Conservation (phyloP, 2,329 filamentous ascomycete species). For the Calonectria hongkongensis region DNA sequence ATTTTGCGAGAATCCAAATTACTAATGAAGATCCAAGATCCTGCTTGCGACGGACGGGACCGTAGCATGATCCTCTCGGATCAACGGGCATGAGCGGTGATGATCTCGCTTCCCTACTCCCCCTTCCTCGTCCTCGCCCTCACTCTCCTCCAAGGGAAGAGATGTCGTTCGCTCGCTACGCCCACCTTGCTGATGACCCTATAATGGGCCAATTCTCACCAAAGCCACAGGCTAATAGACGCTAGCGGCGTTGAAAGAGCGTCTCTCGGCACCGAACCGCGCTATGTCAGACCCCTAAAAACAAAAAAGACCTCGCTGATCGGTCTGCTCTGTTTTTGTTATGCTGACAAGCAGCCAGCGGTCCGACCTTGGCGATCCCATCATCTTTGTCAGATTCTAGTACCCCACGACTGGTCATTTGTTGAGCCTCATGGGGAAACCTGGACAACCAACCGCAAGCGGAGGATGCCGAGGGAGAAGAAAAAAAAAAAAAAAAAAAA, state of each 20-base stretch:
- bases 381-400: conserved; percentile 12
- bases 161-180: neutral
- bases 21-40: conserved; percentile 17
- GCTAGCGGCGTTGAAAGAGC: neutral
- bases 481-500: neutral
- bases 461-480: neutral
- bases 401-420: conserved; percentile 4
- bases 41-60: neutral
- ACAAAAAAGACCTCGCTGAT: conserved; percentile 8
- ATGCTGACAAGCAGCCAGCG: neutral
- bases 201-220: neutral
- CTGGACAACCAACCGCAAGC: neutral
- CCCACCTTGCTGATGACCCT: neutral
- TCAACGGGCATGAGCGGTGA: conserved; percentile 1
- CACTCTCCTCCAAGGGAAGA: neutral
- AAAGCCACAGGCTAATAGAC: neutral
- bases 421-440: conserved; percentile 14
- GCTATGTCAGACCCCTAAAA: conserved; percentile 16
- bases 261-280: conserved; percentile 5
- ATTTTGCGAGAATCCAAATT: neutral
- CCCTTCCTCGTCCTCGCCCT: neutral
- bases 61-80: neutral
- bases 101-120: neutral
- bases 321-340: neutral
- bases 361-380: conserved; percentile 3